These are phyloP conservation scores for Tulasnella sp. DNA, from an alignment of 768 basidiomycete genomes.

Conservation along the genomic window DNA sequence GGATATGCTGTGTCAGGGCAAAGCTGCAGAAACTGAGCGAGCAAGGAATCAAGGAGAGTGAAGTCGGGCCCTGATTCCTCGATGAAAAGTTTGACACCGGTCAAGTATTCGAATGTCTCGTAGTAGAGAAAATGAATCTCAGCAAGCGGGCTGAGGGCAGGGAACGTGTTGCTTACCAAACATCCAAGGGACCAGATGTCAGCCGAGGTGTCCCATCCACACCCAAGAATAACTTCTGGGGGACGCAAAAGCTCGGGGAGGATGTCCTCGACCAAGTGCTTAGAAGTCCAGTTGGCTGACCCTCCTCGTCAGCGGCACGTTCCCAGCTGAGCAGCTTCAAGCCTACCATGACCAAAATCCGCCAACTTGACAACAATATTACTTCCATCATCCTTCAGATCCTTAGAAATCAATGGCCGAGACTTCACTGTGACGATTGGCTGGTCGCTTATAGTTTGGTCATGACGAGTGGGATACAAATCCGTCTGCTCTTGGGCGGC, in stretches of 20 bases:
- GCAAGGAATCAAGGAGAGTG: neutral
- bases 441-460: slow-evolving; percentile 15
- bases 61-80: neutral
- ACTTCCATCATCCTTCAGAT: slow-evolving; percentile 31
- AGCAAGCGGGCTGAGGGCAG: neutral
- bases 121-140: neutral
- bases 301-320: neutral
- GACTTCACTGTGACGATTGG: slow-evolving; percentile 41
- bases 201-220: slow-evolving; percentile 22
- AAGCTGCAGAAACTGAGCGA: neutral
- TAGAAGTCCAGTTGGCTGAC: slow-evolving; percentile 21
- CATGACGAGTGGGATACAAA: slow-evolving; percentile 14
- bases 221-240: slow-evolving; percentile 24
- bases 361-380: slow-evolving; percentile 39
- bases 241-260: slow-evolving; percentile 6
- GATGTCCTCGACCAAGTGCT: neutral
- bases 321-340: neutral
- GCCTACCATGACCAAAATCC: slow-evolving; percentile 39
- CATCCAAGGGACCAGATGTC: slow-evolving; percentile 32
- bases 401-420: slow-evolving; percentile 41
- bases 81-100: neutral
- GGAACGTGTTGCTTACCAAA: neutral
- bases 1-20: neutral
- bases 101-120: neutral
- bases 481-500: slow-evolving; percentile 37